Conservation (phyloP, 306 rosid species). For the Ochetophila trinervis region DNA sequence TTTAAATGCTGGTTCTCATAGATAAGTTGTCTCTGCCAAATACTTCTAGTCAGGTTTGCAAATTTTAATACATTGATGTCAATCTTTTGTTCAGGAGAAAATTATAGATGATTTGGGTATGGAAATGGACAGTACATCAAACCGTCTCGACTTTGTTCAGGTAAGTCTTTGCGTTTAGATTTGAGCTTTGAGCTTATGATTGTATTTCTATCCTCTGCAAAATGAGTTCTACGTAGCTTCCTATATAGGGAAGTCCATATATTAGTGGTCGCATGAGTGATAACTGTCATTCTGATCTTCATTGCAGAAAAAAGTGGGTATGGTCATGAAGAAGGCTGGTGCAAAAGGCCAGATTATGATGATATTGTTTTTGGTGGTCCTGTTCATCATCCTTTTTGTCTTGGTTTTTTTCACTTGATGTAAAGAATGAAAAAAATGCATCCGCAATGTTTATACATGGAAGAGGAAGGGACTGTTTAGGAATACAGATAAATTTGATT, state of each 20-base stretch:
- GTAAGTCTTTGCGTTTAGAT: constrained; percentile 49
- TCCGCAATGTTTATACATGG: constrained; percentile 28
- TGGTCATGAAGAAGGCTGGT: constrained; percentile 95
- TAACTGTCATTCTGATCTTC: constrained; percentile 3
- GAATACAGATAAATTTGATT: constrained; percentile 16
- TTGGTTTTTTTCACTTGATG: constrained; percentile 83
- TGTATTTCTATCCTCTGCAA: constrained; percentile 11
- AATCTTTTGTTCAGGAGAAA: constrained; percentile 60
- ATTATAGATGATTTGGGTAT: constrained; percentile 78
- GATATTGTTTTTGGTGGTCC: constrained; percentile 73
- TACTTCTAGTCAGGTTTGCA: neutral
- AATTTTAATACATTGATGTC: constrained; percentile 3
- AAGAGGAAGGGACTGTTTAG: constrained; percentile 11
- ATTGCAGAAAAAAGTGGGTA: constrained; percentile 88
- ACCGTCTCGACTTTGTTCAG: constrained; percentile 95
- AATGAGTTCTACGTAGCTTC: neutral
- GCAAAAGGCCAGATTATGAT: constrained; percentile 86
- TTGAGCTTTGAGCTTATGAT: constrained; percentile 21
- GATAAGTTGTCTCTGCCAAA: neutral
- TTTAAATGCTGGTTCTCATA: neutral
- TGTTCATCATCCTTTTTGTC: constrained; percentile 84
- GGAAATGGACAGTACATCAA: constrained; percentile 93
- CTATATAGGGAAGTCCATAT: neutral
- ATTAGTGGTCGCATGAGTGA: neutral
- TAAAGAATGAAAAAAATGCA: constrained; percentile 6